Percentiles rank a stretch among this genome's conserved stretches.
These are phyloP conservation scores for Amesomyces nigricolor DNA, from an alignment of 2,329 filamentous ascomycete species.

Conservation along the genomic window DNA sequence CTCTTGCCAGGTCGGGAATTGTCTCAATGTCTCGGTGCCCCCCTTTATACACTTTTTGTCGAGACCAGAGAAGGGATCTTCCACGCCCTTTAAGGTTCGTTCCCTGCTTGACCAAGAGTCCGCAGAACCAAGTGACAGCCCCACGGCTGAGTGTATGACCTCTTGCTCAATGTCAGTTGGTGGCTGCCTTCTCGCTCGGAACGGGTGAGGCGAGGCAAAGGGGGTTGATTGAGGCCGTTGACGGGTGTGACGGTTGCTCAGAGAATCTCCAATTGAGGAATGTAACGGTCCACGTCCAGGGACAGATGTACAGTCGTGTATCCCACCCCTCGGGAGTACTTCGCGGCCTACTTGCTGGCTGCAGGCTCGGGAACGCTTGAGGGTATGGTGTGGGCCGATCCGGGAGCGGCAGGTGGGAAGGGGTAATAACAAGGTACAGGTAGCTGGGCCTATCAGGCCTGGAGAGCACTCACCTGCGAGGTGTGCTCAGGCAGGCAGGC, in stretches of 20 bases:
- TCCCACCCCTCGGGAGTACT: constrained; percentile 9
- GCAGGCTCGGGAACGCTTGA: constrained; percentile 1
- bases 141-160: constrained; percentile 8
- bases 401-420: constrained; percentile 10
- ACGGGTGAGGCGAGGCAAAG: constrained; percentile 13
- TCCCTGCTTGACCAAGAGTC: neutral
- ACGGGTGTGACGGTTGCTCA: constrained; percentile 9
- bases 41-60: constrained; percentile 3
- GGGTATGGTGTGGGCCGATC: constrained; percentile 14
- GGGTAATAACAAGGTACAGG: neutral
- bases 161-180: constrained; percentile 13
- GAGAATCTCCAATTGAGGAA: constrained; percentile 2
- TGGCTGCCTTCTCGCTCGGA: neutral
- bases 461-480: neutral
- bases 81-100: neutral
- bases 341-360: neutral
- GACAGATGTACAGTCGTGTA: constrained; percentile 13
- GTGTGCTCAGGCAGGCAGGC: neutral
- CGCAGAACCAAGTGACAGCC: neutral
- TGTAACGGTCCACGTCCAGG: constrained; percentile 9
- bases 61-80: neutral
- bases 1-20: too few species aligned
- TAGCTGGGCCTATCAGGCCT: constrained; percentile 10
- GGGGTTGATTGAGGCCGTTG: constrained; percentile 7
- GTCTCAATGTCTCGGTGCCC: too few species aligned